phyloP scores from a whole-genome alignment of 192 early-diverging fungal genomes.

The Rhizophagus sp. region DNA sequence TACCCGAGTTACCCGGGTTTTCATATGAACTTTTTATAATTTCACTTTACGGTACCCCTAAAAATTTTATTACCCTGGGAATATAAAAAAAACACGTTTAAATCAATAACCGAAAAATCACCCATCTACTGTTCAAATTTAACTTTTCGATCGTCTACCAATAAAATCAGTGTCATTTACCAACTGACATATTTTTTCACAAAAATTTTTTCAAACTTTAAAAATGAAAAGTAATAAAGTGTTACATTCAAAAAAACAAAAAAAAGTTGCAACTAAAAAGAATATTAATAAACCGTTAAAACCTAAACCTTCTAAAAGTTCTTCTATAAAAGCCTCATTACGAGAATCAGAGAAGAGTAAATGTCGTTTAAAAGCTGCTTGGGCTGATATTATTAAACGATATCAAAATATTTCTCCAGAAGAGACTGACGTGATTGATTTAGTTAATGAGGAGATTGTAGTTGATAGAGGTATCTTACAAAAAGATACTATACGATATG shows the following conservation, averaged over 20 bases:
- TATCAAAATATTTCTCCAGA: background rate
- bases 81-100: too few species aligned
- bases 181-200: too few species aligned
- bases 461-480: constrained; percentile 1
- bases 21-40: too few species aligned
- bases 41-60: too few species aligned
- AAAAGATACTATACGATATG: background rate
- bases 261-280: background rate
- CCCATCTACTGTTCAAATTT: too few species aligned
- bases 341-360: background rate
- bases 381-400: constrained; percentile 19
- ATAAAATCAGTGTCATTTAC: too few species aligned
- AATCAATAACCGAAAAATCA: too few species aligned
- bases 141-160: too few species aligned
- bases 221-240: background rate
- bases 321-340: background rate
- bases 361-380: constrained; percentile 8
- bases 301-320: background rate
- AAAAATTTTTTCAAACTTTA: background rate
- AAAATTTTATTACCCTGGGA: too few species aligned
- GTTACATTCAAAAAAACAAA: background rate
- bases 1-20: too few species aligned
- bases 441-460: background rate
- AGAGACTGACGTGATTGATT: constrained; percentile 2
- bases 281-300: background rate